phyloP scores from a whole-genome alignment of 306 rosid species.

The Gillenia trifoliata region DNA sequence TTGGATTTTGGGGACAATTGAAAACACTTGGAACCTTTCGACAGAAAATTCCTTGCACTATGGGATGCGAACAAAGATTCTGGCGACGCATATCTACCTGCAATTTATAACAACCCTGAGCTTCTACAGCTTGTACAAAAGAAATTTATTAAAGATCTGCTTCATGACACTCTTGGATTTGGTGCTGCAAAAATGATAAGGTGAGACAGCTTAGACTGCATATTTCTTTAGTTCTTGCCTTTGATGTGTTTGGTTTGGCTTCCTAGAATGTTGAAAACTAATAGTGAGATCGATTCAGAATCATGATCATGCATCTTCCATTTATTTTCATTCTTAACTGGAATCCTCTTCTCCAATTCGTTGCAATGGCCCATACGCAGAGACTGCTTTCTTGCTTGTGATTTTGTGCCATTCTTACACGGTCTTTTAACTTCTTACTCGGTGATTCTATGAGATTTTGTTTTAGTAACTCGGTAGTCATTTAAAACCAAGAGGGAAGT shows the following conservation, averaged over 20 bases:
- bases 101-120: slow-evolving; percentile 59
- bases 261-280: not conserved
- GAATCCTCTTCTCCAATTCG: too few species aligned
- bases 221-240: not conserved
- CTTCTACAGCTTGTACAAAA: slow-evolving; percentile 56
- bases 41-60: slow-evolving; percentile 54
- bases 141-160: slow-evolving; percentile 52
- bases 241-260: not conserved
- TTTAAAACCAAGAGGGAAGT: too few species aligned
- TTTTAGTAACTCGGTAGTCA: too few species aligned
- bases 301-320: too few species aligned
- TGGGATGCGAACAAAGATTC: slow-evolving; percentile 70
- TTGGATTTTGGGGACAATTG: slow-evolving; percentile 79
- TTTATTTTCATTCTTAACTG: not conserved
- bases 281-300: not conserved
- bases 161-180: slow-evolving; percentile 84
- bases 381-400: too few species aligned
- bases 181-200: slow-evolving; percentile 95
- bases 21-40: slow-evolving; percentile 81
- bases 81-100: slow-evolving; percentile 84
- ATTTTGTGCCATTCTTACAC: too few species aligned
- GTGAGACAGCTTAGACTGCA: slow-evolving; percentile 27
- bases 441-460: too few species aligned
- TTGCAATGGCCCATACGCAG: too few species aligned
- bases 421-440: too few species aligned